Base-by-base conservation (phyloP, 2,329 filamentous ascomycete species). In the Botrytis pseudocinerea region DNA sequence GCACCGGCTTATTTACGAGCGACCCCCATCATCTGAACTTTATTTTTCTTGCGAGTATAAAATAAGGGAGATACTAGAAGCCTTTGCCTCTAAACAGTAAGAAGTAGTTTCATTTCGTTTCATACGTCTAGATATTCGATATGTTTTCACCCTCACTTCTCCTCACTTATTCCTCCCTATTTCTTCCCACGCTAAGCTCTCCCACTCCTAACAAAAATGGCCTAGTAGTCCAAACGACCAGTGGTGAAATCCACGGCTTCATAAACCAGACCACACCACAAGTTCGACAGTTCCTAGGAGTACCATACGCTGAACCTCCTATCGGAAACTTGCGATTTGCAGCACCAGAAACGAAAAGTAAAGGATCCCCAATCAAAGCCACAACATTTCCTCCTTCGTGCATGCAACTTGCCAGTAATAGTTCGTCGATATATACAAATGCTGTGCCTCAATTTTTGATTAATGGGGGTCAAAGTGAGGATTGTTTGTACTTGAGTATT, bases 241-340 rank as follows among this genome's bases (percentile, higher is more conserved):
- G 73, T 48, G 75, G 75, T 35, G 51, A 68, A 46, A 51, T 76
- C 25, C 70, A 73, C 51, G 73, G 75, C n/a, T 32, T 76, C 6
- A 73, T 75, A 48, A 76, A 76, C 35, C 64, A 71, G 8, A 76
- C 76, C 1, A 42, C 68, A 32, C 76, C 76, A 28, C 51, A 73
- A 40, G 77, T 78, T 28, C 66, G 70, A n/a, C 75, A 77, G 65
- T 85, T 84, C 71, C 77, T 83, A 18, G 81, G 82, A 16, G 80
- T 84, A 44, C 82, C 81, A 5, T 84, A 82, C 73, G 82, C 82
- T 2, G 76, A 81, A 48, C 80, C 82, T 10, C 82, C 83, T 28
- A 73, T 80, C 18, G 82, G 81, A 1, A 75, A 82, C 14, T 77
- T 79, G 44, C 78, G 83, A 64, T 84, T 83, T 75, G 77, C 73